Base-by-base conservation (phyloP, 208 protist species). In the Porcisia hertigi region DNA sequence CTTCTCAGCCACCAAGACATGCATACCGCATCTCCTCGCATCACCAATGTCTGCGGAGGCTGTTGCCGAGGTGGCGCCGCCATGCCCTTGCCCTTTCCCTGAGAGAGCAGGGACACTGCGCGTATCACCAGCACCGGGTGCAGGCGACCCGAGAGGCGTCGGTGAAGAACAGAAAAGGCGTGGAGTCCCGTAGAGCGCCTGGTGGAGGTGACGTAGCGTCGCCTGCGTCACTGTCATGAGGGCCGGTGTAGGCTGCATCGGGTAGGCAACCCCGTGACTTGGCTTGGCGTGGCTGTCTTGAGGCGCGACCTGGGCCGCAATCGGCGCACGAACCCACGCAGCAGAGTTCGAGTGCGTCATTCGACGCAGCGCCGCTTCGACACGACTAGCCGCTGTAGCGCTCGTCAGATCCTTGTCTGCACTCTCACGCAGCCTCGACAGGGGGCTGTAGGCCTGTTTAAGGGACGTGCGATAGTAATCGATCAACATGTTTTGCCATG, bases 401-500 rank as follows among this genome's bases (percentile, higher is more conserved):
- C 49, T 20, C 30, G 12, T 30, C 60, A 54, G 3, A 41, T 47
- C 54, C 23, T 52, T 34, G 3, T 23, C n/a, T 20, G 9, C 66
- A n/a, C 58, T 60, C 43, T 52, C 52, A 16, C 52, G 11, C 30
- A 39, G 3, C 30, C 47, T 43, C 23, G 59, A n/a, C 23, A 57
- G 30, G 1, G 43, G 23, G 3, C 4, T 5, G 78, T 82, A 82
- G 41, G 65, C 59, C 11, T 52, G 23, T 2, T 70, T 66, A 2
- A 77, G 52, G 9, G 69, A 58, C 23, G n/a, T 3, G 0, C 52
- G 43, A 55, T 78, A 82, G 9, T 34, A 25, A 6, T 30, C 1
- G 3, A 70, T 39, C 34, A 82, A 41, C 57, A 82, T 52, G 1
- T 25, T 39, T 36, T 82, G 78, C 78, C 78, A 82, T 18, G 75